Percentiles rank a stretch among this genome's conserved stretches.
These are phyloP conservation scores for Fusarium sororula DNA, from an alignment of 2,329 filamentous ascomycete species.

Conservation along the genomic window DNA sequence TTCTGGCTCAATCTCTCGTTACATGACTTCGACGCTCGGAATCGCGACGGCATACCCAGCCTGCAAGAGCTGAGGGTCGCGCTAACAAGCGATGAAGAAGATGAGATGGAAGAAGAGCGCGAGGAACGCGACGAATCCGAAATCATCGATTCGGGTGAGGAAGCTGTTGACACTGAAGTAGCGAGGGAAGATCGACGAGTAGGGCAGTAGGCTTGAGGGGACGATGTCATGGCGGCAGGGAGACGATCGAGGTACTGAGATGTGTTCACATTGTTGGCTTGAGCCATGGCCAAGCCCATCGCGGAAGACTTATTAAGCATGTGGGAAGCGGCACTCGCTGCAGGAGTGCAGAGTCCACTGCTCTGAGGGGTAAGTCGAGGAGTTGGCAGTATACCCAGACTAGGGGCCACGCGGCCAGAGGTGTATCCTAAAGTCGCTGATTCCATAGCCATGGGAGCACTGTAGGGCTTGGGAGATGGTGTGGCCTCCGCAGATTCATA, in stretches of 20 bases:
- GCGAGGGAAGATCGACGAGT: conserved; percentile 70
- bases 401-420: conserved; percentile 59
- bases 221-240: conserved; percentile 58
- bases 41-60: conserved; percentile 69
- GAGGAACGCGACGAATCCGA: conserved; percentile 70
- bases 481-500: conserved; percentile 52
- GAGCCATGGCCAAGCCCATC: conserved; percentile 69
- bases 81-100: conserved; percentile 67
- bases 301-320: conserved; percentile 61
- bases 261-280: conserved; percentile 57
- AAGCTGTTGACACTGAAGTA: conserved; percentile 69
- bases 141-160: conserved; percentile 74
- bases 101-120: conserved; percentile 72
- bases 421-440: conserved; percentile 53
- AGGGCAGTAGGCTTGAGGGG: conserved; percentile 60
- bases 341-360: conserved; percentile 67
- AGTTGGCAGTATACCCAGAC: conserved; percentile 65
- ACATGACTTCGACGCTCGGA: conserved; percentile 66
- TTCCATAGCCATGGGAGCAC: conserved; percentile 60
- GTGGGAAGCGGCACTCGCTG: conserved; percentile 62
- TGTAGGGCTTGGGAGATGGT: conserved; percentile 53
- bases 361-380: conserved; percentile 67
- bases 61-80: conserved; percentile 63
- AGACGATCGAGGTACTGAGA: conserved; percentile 64
- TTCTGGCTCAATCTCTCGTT: conserved; percentile 64